phyloP scores from a whole-genome alignment of 2,329 filamentous ascomycete genomes.

The Ophiosphaerella narmari region DNA sequence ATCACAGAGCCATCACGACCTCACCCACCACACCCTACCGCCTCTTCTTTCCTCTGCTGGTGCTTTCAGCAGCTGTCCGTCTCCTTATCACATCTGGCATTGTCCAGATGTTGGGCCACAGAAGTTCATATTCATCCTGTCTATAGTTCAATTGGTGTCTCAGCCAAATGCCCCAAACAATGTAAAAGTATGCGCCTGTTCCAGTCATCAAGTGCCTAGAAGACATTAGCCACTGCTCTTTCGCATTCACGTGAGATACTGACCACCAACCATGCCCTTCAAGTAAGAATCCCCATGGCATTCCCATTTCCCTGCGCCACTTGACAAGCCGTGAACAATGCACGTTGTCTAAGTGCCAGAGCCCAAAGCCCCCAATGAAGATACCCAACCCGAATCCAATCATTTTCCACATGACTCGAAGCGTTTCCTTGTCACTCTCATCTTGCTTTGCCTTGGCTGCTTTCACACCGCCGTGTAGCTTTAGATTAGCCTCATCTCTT shows the following conservation, averaged over 20 bases:
- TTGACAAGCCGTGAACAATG: conserved; percentile 68
- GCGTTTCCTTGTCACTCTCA: conserved; percentile 59
- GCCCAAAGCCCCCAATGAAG: conserved; percentile 74
- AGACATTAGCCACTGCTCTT: conserved; percentile 9
- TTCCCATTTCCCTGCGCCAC: conserved; percentile 69
- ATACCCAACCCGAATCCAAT: conserved; percentile 69
- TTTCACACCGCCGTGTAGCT: conserved; percentile 33
- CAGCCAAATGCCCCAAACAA: conserved; percentile 82
- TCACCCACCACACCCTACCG: conserved; percentile 9
- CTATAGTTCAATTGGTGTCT: conserved; percentile 74
- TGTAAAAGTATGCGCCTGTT: conserved; percentile 81
- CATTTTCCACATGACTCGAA: conserved; percentile 77
- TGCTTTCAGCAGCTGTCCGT: conserved; percentile 14
- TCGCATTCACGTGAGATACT: conserved; percentile 29
- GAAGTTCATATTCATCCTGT: conserved; percentile 71
- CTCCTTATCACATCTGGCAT: conserved; percentile 57
- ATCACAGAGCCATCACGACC: background rate
- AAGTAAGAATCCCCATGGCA: conserved; percentile 80
- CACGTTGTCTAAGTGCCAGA: conserved; percentile 82
- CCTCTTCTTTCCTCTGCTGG: conserved; percentile 41
- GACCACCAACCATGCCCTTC: conserved; percentile 76
- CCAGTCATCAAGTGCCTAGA: conserved; percentile 79
- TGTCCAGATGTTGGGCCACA: conserved; percentile 67
- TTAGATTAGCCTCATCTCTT: conserved; percentile 41
- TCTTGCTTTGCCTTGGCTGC: conserved; percentile 55